Percentiles rank a stretch among this genome's conserved stretches.
Conservation (phyloP, 345 rosid species). For the Populus tremula region DNA sequence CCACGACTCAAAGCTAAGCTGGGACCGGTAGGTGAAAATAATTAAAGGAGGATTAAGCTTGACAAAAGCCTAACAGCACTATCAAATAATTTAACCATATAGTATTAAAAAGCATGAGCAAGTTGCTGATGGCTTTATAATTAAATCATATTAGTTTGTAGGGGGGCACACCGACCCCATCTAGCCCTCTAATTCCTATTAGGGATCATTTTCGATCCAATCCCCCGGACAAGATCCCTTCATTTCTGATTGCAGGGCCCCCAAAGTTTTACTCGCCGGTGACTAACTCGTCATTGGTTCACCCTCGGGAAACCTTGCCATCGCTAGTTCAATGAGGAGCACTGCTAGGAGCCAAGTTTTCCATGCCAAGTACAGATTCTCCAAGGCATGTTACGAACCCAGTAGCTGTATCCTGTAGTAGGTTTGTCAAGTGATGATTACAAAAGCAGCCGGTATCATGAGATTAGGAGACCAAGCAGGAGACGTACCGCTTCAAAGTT, state of each 20-base stretch:
- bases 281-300: neutral
- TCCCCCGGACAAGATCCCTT: conserved; percentile 1
- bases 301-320: neutral
- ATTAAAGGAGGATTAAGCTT: conserved; percentile 2
- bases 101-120: neutral
- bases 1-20: neutral
- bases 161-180: neutral
- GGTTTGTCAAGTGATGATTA: too few relatives aligned
- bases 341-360: too few relatives aligned
- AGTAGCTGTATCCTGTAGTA: neutral
- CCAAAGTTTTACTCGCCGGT: neutral
- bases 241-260: neutral
- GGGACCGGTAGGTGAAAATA: neutral
- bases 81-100: neutral
- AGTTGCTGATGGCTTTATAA: neutral
- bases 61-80: neutral
- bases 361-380: neutral
- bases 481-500: neutral
- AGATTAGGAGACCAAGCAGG: neutral
- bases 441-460: too few relatives aligned
- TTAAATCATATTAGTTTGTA: neutral
- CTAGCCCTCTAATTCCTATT: neutral
- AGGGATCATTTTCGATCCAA: neutral
- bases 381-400: neutral
- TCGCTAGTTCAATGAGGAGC: neutral